Conservation (phyloP, 768 basidiomycete genomes). For the Infundibulicybe gibba region DNA sequence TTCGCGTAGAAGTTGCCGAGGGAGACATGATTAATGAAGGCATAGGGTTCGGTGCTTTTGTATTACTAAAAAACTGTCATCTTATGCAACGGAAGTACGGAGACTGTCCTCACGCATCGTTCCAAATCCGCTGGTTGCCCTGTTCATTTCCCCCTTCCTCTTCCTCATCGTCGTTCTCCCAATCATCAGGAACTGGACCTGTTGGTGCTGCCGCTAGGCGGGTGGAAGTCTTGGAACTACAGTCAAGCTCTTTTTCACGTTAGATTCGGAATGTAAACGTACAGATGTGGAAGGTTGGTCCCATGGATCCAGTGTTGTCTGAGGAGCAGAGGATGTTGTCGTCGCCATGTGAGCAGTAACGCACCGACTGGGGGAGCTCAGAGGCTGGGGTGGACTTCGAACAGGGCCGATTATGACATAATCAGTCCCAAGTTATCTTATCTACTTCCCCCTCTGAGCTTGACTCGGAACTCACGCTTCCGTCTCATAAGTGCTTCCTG, state of each 20-base stretch:
- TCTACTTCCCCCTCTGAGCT: neutral
- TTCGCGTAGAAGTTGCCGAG: conserved; percentile 26
- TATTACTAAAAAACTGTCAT: conserved; percentile 39
- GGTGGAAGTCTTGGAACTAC: conserved; percentile 7
- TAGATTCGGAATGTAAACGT: neutral
- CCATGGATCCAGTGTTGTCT: conserved; percentile 15
- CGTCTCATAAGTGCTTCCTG: too few species aligned
- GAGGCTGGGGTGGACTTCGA: too few species aligned
- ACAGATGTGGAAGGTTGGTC: conserved; percentile 12
- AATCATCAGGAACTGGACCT: conserved; percentile 18
- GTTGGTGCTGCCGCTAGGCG: conserved; percentile 4
- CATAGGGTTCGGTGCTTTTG: conserved; percentile 59
- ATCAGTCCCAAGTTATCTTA: neutral
- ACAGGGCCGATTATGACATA: too few species aligned
- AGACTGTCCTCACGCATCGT: conserved; percentile 57
- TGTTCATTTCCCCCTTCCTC: conserved; percentile 28
- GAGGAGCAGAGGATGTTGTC: conserved; percentile 10
- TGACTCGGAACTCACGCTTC: too few species aligned
- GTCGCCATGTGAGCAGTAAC: conserved; percentile 6
- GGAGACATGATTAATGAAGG: conserved; percentile 52
- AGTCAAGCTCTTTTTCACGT: neutral
- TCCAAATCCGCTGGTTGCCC: conserved; percentile 57
- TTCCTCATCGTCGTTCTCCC: conserved; percentile 23
- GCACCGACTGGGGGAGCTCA: too few species aligned
- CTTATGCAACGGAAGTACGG: neutral